Evolutionary conservation across 768 basidiomycete genomes (phyloP).

Genomic region (Pseudohyphozyma bogoriensis): DNA sequence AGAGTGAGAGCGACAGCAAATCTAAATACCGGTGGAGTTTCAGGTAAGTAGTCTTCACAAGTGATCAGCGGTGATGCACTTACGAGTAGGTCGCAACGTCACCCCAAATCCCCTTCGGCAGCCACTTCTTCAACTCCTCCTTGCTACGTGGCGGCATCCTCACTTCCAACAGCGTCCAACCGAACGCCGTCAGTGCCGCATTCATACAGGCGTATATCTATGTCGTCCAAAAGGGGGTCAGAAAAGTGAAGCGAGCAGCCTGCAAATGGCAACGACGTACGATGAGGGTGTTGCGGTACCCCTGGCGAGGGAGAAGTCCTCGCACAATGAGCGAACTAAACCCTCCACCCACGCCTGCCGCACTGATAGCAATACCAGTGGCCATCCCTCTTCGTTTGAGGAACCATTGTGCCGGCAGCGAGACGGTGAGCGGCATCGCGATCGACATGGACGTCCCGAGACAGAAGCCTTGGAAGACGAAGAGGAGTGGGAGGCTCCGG

Average conservation of each 20-base stretch:
- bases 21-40: not conserved
- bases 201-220: conserved; percentile 23
- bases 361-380: conserved; percentile 32
- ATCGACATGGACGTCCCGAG: conserved; percentile 3
- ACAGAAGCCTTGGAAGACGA: conserved; percentile 14
- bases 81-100: too few species aligned
- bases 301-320: conserved; percentile 26
- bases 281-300: conserved; percentile 32
- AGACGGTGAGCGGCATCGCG: conserved; percentile 28
- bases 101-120: conserved; percentile 16
- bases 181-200: conserved; percentile 1
- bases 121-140: conserved; percentile 7
- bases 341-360: conserved; percentile 35
- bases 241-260: too few species aligned
- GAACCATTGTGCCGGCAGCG: conserved; percentile 36
- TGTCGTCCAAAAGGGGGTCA: too few species aligned
- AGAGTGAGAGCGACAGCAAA: conserved; percentile 15
- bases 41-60: too few species aligned
- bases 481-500: conserved; percentile 11
- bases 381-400: conserved; percentile 32
- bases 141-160: conserved; percentile 5
- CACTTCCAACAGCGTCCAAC: conserved; percentile 1
- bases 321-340: conserved; percentile 27
- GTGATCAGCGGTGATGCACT: too few species aligned
- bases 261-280: conserved; percentile 11